Evolutionary conservation across 2,329 filamentous ascomycete species (phyloP).

Genomic region (Microcyclosporella mali): DNA sequence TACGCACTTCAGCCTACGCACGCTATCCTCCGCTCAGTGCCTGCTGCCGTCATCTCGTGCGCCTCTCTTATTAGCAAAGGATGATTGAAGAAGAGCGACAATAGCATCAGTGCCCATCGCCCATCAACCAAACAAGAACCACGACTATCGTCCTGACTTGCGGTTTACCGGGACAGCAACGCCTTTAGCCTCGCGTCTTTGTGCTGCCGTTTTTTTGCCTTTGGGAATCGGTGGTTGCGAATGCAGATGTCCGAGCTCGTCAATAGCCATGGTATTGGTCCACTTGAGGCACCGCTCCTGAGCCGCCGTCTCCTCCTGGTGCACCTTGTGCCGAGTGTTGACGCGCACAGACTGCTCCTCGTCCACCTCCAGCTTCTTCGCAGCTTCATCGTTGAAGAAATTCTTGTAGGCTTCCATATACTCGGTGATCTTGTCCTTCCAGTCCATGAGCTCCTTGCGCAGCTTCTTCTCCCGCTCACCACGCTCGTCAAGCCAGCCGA

Average conservation of each 20-base stretch:
- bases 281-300: conserved; percentile 58
- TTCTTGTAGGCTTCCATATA: conserved; percentile 54
- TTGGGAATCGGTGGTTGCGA: conserved; percentile 25
- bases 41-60: too few relatives aligned
- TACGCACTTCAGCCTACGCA: too few relatives aligned
- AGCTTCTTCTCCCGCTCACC: conserved; percentile 82
- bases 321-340: conserved; percentile 57
- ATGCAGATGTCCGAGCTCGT: conserved; percentile 28
- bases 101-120: not conserved
- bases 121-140: conserved; percentile 11
- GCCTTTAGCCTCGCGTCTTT: conserved; percentile 27
- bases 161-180: conserved; percentile 38
- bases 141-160: conserved; percentile 48
- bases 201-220: conserved; percentile 31
- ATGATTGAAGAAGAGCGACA: not conserved
- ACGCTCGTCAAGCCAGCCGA: conserved; percentile 82
- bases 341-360: conserved; percentile 47
- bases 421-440: conserved; percentile 63
- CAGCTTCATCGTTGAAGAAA: conserved; percentile 42
- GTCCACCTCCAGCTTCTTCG: conserved; percentile 44
- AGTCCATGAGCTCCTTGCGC: conserved; percentile 74
- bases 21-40: too few relatives aligned
- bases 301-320: conserved; percentile 48
- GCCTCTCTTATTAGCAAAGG: not conserved
- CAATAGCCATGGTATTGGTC: conserved; percentile 57